Evolutionary conservation across 2,329 filamentous ascomycete species (phyloP), one percentile per base, ranked within the genome.

Genomic region (Nannizziopsis arthrosporioides): DNA sequence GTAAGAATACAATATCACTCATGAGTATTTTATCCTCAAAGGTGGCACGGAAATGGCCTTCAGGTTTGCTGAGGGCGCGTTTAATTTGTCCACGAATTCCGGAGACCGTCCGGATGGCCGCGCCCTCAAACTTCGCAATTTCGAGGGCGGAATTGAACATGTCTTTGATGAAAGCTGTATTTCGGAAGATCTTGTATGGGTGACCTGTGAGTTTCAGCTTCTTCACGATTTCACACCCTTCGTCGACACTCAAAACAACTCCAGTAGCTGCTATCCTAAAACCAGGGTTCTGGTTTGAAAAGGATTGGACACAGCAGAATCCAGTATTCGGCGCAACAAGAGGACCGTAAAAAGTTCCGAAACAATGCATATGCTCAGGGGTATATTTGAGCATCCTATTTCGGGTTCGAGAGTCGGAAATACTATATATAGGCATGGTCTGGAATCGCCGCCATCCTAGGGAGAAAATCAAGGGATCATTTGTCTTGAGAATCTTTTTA

Each of bases 381-480:
- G 90, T 95, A 68, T 98, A 98, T 68, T 98, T 98, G 53, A 98
- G 77, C 90, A 98, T 95, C 49, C 92, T 82, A 68, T 96, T 95
- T 54, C 92, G 78, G 19, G 86, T 93, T 57, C 92, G 80, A 53
- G 85, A 94, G 66, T 96, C 92, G 18, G 86, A 92, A 49, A 92
- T 94, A 69, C 84, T 92, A 77, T 95, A 98, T 51, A 95, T 81
- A 14, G 90, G 90, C 56, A 92, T 73, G 5, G 84, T 82, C 68
- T 96, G 92, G 66, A 98, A 98, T 52, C 92, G 78, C 44, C 92
- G 78, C 92, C 92, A 98, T 37, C 92, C 92, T 38, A 98, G 75
- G 1, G 89, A 95, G 73, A 98, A 92, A 63, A 98, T 94, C 44
- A 98, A 76, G 12, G 92, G 93, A 61, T 98, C 92, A 63, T 94